Base-by-base conservation (phyloP, 2,329 filamentous ascomycete species). In the Cordyceps javanica region DNA sequence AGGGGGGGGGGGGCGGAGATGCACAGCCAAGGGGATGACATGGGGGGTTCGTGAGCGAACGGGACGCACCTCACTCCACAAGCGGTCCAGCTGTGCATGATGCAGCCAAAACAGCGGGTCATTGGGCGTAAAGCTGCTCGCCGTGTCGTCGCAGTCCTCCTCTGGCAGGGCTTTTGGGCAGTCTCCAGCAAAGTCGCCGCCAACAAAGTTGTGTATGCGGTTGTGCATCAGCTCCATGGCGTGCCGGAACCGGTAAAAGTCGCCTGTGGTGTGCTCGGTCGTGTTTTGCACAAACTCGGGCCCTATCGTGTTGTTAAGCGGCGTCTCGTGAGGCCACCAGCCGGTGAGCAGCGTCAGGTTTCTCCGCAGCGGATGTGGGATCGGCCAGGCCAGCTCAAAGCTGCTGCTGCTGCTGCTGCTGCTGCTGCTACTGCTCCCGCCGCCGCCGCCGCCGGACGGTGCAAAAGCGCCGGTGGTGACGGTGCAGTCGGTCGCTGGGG, bases 21-120 rank as follows among this genome's bases (percentile, higher is more conserved):
- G n/a, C n/a, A 32, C 11, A 32, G 6, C 6, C 30, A 32, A 11
- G 30, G 11, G 30, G 30, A 11, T 32, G 11, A 11, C 30, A 32
- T 32, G 30, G 30, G 30, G 30, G 30, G 6, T 32, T 11, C 30
- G 30, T 6, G 30, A 6, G 30, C 30, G 3, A 3, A 26, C 5
- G 13, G 23, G 13, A 36, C 21, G 5, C 26, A 52, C 49, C 49
- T 52, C 16, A 41, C 21, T 39, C 49, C 34, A 52, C 34, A 52
- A 28, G 19, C 28, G 30, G 49, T 52, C 49, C 5, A 52, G 19
- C 14, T 52, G 49, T 1, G 49, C 32, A 52, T 52, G 49, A 28
- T 52, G 49, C 14, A 52, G 34, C 49, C 49, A 52, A 19, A 52
- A 52, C 11, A 52, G 49, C 32, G 49, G 34, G 34, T 52, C 49